Evolutionary conservation across 768 basidiomycete species (phyloP).

Genomic region (Kwoniella europaea): DNA sequence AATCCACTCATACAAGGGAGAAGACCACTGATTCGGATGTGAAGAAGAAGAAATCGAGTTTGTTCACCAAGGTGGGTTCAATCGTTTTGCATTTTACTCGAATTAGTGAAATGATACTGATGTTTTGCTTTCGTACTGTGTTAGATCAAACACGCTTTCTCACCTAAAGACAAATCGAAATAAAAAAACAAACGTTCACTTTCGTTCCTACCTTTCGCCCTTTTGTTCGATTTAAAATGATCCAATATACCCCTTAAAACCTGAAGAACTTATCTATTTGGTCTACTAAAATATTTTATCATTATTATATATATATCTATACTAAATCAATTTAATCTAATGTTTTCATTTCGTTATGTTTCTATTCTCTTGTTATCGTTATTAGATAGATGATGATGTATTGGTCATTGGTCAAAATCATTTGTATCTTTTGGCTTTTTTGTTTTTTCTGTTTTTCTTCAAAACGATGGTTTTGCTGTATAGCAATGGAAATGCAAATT

Average conservation of each 20-base stretch:
- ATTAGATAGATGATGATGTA: neutral
- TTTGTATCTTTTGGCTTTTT: neutral
- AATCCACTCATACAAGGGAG: slow-evolving; percentile 31
- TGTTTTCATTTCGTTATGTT: neutral
- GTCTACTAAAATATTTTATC: neutral
- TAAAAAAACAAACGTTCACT: neutral
- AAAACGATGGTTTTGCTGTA: no score
- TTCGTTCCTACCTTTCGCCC: no score
- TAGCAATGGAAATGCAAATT: neutral
- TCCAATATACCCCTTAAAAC: neutral
- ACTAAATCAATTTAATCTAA: neutral
- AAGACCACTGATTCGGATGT: slow-evolving; percentile 34
- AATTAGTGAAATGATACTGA: neutral
- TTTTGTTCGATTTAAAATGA: no score
- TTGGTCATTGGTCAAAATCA: neutral
- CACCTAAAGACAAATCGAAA: slow-evolving; percentile 50
- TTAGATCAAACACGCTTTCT: slow-evolving; percentile 50
- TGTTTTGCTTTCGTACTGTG: neutral
- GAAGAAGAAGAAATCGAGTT: slow-evolving; percentile 53
- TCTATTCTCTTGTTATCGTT: neutral
- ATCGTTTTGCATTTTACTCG: neutral
- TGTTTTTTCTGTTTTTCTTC: neutral
- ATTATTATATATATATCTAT: neutral
- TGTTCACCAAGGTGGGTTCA: slow-evolving; percentile 53
- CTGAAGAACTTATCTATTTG: no score